phyloP scores from a whole-genome alignment of 2,329 filamentous ascomycete species.

The Intubia oerlemansii region DNA sequence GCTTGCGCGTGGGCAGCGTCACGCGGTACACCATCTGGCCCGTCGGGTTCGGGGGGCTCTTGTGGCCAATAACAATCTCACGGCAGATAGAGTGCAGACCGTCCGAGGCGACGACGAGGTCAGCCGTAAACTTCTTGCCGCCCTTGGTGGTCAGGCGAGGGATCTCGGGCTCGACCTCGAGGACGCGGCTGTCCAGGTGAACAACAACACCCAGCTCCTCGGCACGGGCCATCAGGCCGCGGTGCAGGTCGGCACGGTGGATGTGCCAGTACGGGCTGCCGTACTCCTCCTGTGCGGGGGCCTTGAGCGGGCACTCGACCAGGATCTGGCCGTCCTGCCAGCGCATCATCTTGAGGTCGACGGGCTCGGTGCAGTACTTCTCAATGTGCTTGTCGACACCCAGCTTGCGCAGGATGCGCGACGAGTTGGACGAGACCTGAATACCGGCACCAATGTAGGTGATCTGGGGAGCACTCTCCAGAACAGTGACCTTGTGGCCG shows the following conservation, averaged over 20 bases:
- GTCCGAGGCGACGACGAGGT: conserved; percentile 5
- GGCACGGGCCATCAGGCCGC: conserved; percentile 3
- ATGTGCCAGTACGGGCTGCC: conserved; percentile 19
- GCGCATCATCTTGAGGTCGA: conserved; percentile 25
- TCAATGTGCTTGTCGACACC: conserved; percentile 23
- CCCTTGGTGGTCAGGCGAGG: conserved; percentile 1
- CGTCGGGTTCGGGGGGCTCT: conserved; percentile 13
- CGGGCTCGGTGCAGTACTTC: conserved; percentile 19
- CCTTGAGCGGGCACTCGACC: conserved; percentile 29
- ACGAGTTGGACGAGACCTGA: conserved; percentile 29
- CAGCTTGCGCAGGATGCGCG: conserved; percentile 27
- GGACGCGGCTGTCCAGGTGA: conserved; percentile 4
- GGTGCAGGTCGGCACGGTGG: conserved; percentile 7
- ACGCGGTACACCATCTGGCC: conserved; percentile 29
- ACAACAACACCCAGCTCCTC: conserved; percentile 3
- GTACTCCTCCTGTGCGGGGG: conserved; percentile 24
- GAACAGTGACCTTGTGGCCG: conserved; percentile 5
- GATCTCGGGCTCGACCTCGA: conserved; percentile 2
- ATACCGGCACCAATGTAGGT: conserved; percentile 22
- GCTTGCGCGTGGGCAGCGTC: conserved; percentile 12
- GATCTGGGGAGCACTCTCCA: conserved; percentile 14
- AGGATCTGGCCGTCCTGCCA: conserved; percentile 26
- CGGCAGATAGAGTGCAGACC: conserved; percentile 5
- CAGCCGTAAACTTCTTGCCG: conserved; percentile 1
- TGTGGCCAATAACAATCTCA: conserved; percentile 6